phyloP scores from a whole-genome alignment of 257 asterid genomes.

The Ocimum tenuiflorum region DNA sequence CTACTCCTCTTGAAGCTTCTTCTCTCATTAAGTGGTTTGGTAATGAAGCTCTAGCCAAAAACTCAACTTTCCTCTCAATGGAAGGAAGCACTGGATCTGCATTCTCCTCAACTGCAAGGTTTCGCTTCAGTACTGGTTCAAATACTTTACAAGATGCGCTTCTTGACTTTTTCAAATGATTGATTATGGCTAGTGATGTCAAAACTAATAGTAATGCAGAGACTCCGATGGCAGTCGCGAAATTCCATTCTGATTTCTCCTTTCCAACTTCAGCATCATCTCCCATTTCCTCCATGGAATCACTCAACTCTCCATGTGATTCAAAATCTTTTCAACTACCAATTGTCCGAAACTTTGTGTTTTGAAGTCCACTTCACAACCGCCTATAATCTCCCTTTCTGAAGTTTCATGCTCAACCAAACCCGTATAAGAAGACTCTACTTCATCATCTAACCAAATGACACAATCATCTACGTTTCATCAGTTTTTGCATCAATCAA shows the following conservation, averaged over 20 bases:
- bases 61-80: constrained; percentile 24
- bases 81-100: constrained; percentile 18
- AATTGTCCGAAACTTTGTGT: constrained; percentile 7
- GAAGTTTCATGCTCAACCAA: constrained; percentile 7
- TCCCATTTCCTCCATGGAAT: constrained; percentile 4
- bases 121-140: constrained; percentile 11
- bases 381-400: constrained; percentile 12
- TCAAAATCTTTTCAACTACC: constrained; percentile 12
- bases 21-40: constrained; percentile 13
- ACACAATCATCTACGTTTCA: constrained; percentile 16
- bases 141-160: constrained; percentile 16
- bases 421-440: not conserved
- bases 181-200: constrained; percentile 30
- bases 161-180: constrained; percentile 15
- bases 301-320: constrained; percentile 8
- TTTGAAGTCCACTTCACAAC: constrained; percentile 8
- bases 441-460: constrained; percentile 5
- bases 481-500: constrained; percentile 9
- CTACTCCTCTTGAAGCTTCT: constrained; percentile 15
- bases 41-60: constrained; percentile 21
- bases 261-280: constrained; percentile 12
- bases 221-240: constrained; percentile 19
- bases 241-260: constrained; percentile 16
- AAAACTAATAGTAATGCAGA: constrained; percentile 15
- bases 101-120: constrained; percentile 18